Evolutionary conservation across 768 basidiomycete species (phyloP).

Genomic region (Leccinum aurantiacum): DNA sequence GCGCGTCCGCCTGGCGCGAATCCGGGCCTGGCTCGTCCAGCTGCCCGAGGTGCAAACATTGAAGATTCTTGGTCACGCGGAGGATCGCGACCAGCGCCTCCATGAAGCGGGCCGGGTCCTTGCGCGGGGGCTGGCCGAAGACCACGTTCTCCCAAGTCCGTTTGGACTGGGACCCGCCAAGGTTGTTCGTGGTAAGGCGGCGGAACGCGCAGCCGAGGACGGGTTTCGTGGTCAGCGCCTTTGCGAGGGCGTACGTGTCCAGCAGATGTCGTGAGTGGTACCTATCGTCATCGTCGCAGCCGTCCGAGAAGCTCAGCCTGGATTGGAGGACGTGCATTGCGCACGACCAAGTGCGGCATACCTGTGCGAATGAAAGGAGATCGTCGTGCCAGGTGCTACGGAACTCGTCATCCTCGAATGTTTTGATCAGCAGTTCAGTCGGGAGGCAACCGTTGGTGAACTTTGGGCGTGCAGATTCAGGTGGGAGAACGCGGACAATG

Average conservation of each 20-base stretch:
- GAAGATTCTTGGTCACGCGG: slow-evolving; percentile 17
- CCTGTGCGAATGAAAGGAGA: slow-evolving; percentile 27
- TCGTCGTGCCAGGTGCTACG: slow-evolving; percentile 20
- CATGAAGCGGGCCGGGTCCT: slow-evolving; percentile 11
- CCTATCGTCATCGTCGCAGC: background rate
- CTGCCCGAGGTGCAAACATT: slow-evolving; percentile 12
- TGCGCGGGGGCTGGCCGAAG: background rate
- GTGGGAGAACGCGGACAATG: slow-evolving; percentile 21
- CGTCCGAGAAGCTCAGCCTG: slow-evolving; percentile 18
- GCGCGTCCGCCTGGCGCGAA: slow-evolving; percentile 9
- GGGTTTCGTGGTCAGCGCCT: slow-evolving; percentile 16
- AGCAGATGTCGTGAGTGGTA: background rate
- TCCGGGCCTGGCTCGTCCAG: slow-evolving; percentile 7
- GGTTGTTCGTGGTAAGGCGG: slow-evolving; percentile 21
- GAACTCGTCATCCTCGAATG: slow-evolving; percentile 19
- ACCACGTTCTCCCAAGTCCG: slow-evolving; percentile 4
- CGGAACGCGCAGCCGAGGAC: slow-evolving; percentile 10
- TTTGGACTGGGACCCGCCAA: slow-evolving; percentile 1
- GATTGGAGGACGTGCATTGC: slow-evolving; percentile 23
- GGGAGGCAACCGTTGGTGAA: slow-evolving; percentile 17
- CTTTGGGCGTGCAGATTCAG: background rate
- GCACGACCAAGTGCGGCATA: slow-evolving; percentile 25
- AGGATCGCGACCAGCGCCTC: slow-evolving; percentile 20
- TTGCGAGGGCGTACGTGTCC: slow-evolving; percentile 20
- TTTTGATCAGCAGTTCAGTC: slow-evolving; percentile 21